Percentiles rank a stretch among this genome's conserved stretches.
Evolutionary conservation across 164 flowering plant genomes (phyloP).

Genomic region (Sedum album): DNA sequence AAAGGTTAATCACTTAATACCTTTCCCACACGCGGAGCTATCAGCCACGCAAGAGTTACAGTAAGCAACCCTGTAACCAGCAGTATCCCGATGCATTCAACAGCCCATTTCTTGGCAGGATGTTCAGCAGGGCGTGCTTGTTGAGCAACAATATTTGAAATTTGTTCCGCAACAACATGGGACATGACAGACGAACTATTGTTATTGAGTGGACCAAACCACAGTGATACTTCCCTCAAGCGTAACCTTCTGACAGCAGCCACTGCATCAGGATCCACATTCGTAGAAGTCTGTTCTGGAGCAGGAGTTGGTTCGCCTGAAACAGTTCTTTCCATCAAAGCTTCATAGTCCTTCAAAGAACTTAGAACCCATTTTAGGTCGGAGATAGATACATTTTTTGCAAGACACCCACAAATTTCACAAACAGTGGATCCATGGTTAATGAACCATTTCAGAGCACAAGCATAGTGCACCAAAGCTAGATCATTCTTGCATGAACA

Average conservation of each 20-base stretch:
- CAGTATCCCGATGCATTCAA: conserved; percentile 83
- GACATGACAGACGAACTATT: conserved; percentile 27
- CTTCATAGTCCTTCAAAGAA: conserved; percentile 72
- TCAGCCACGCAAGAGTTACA: conserved; percentile 90
- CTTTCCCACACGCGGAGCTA: conserved; percentile 97
- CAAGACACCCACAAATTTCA: conserved; percentile 74
- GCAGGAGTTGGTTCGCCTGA: conserved; percentile 52
- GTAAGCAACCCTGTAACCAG: conserved; percentile 95
- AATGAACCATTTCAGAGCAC: conserved; percentile 93
- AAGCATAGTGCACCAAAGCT: conserved; percentile 83
- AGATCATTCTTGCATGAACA: conserved; percentile 91
- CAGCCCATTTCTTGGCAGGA: conserved; percentile 87
- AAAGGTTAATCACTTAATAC: conserved; percentile 22
- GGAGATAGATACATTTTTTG: conserved; percentile 50
- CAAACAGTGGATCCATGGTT: conserved; percentile 90
- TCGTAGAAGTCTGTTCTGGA: conserved; percentile 27
- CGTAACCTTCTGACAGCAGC: conserved; percentile 88
- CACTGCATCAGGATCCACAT: conserved; percentile 85
- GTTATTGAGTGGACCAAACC: conserved; percentile 59
- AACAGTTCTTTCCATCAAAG: conserved; percentile 66
- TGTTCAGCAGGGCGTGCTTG: conserved; percentile 41
- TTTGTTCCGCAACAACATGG: conserved; percentile 45
- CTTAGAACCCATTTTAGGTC: conserved; percentile 65
- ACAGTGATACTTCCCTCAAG: conserved; percentile 75
- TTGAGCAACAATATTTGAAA: conserved; percentile 31